These are phyloP conservation scores for Neonectria coccinea DNA, from an alignment of 2,329 filamentous ascomycete species.

Conservation along the genomic window DNA sequence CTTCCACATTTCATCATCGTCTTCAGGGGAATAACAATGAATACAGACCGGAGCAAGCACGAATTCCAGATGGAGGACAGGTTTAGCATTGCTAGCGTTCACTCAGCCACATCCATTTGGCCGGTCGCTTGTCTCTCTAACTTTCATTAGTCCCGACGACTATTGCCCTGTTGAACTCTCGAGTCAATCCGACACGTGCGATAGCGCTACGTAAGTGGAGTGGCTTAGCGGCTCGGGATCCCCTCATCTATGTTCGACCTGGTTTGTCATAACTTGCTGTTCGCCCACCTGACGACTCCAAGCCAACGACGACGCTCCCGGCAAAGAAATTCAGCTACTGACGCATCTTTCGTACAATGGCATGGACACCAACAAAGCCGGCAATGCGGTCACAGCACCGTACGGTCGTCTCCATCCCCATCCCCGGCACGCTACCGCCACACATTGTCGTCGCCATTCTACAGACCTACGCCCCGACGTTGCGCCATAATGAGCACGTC, in stretches of 20 bases:
- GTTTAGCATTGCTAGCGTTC: too few species aligned
- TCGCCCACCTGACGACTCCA: not conserved
- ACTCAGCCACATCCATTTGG: not conserved
- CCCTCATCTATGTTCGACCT: not conserved
- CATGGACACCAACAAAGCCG: conserved; percentile 27
- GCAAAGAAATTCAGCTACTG: not conserved
- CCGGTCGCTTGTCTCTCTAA: not conserved
- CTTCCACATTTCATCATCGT: too few species aligned
- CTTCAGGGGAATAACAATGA: too few species aligned
- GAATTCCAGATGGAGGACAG: too few species aligned
- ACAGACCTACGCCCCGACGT: conserved; percentile 53
- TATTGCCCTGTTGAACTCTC: not conserved
- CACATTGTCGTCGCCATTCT: conserved; percentile 51
- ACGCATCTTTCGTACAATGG: not conserved
- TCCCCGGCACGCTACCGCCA: conserved; percentile 52
- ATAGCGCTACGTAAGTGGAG: not conserved
- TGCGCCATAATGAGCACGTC: conserved; percentile 53
- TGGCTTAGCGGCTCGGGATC: not conserved
- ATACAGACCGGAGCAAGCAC: too few species aligned
- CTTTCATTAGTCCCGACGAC: not conserved
- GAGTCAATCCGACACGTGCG: not conserved
- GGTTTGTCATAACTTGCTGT: not conserved
- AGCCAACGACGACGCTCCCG: not conserved
- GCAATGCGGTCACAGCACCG: conserved; percentile 23
- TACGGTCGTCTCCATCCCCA: conserved; percentile 49